Evolutionary conservation across 2,329 filamentous ascomycete genomes (phyloP).

Genomic region (Colletotrichum karsti): DNA sequence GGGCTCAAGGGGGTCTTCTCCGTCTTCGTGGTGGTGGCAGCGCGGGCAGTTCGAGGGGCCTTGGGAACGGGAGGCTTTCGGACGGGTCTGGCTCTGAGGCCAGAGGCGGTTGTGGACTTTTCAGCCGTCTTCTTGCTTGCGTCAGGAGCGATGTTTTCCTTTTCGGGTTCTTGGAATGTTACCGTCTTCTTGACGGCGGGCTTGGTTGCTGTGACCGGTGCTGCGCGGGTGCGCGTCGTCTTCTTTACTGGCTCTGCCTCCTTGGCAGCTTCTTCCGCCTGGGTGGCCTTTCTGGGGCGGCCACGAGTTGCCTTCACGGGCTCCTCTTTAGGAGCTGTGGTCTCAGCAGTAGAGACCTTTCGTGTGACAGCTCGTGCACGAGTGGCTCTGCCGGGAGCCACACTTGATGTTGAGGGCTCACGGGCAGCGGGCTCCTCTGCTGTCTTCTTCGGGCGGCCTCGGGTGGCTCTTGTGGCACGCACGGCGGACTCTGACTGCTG

Average conservation of each 20-base stretch:
- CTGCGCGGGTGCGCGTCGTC: conserved; percentile 35
- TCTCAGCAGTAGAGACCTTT: conserved; percentile 35
- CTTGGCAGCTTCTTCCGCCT: conserved; percentile 31
- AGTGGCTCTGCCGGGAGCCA: conserved; percentile 35
- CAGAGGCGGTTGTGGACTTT: conserved; percentile 37
- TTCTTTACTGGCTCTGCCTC: conserved; percentile 35
- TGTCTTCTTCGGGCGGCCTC: conserved; percentile 57
- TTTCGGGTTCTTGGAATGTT: conserved; percentile 71
- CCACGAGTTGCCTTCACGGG: conserved; percentile 50
- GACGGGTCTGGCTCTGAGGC: conserved; percentile 52
- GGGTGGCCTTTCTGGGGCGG: conserved; percentile 50
- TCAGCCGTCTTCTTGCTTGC: conserved; percentile 43
- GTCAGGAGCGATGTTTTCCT: conserved; percentile 66
- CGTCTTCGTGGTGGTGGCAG: conserved; percentile 37
- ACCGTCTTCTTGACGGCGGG: conserved; percentile 66
- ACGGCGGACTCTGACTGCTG: conserved; percentile 36
- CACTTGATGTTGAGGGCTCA: conserved; percentile 22
- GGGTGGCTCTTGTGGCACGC: conserved; percentile 48
- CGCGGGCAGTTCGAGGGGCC: conserved; percentile 37
- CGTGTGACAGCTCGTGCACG: conserved; percentile 38
- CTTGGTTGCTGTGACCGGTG: conserved; percentile 44
- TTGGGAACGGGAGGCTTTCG: conserved; percentile 50
- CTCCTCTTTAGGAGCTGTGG: conserved; percentile 28
- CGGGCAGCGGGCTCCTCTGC: conserved; percentile 14
- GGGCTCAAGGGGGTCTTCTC: conserved; percentile 66